Percentiles rank a stretch among this genome's conserved stretches.
Conservation (phyloP, 352 stramenopile genomes). For the Phytophthora meadii region DNA sequence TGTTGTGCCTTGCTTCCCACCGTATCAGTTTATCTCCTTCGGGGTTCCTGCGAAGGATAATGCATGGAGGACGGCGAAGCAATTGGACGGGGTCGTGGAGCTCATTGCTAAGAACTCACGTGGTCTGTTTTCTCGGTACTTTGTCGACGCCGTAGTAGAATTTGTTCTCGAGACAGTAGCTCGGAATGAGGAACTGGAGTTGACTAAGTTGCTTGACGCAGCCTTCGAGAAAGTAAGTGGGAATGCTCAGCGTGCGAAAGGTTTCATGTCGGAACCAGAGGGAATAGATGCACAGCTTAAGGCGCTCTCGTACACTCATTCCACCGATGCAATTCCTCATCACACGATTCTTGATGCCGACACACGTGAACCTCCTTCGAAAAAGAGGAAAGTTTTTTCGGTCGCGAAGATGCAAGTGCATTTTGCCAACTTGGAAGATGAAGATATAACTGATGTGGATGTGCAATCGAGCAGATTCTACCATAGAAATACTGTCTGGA, state of each 20-base stretch:
- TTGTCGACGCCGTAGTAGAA: background rate
- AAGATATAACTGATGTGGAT: background rate
- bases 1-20: conserved; percentile 5
- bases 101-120: conserved; percentile 3
- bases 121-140: conserved; percentile 15
- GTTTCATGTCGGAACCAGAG: no score
- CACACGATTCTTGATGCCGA: background rate
- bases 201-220: background rate
- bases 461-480: no score
- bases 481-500: no score
- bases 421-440: background rate
- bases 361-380: background rate
- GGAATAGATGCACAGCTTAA: no score
- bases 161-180: background rate
- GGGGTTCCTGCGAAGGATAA: background rate
- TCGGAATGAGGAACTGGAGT: background rate
- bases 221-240: no score
- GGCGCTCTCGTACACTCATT: no score
- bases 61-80: background rate
- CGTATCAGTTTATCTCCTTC: background rate
- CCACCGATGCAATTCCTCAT: no score
- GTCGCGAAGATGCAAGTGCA: background rate
- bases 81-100: conserved; percentile 1
- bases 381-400: background rate
- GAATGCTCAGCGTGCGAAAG: no score